Evolutionary conservation across 1,284 basidiomycete species (phyloP).

Genomic region (Pisolithus thermaeus): DNA sequence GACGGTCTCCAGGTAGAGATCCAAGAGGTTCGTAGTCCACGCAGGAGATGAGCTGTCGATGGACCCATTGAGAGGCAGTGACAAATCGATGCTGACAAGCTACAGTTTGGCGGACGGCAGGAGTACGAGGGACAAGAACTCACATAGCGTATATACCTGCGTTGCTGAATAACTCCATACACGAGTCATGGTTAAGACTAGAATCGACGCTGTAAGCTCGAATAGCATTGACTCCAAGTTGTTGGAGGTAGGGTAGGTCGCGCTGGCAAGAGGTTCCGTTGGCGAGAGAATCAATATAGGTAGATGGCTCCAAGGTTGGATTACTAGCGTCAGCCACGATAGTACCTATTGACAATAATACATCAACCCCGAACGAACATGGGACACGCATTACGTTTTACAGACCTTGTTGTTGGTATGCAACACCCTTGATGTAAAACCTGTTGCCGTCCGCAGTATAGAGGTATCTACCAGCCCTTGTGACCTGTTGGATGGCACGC

Average conservation of each 20-base stretch:
- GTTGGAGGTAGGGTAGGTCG: slow-evolving; percentile 72
- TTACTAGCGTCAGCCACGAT: slow-evolving; percentile 50
- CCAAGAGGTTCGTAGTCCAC: slow-evolving; percentile 81
- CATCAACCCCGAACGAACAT: neutral
- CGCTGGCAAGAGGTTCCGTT: slow-evolving; percentile 65
- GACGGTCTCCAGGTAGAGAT: slow-evolving; percentile 77
- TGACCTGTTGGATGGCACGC: slow-evolving; percentile 52
- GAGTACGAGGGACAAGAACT: slow-evolving; percentile 22
- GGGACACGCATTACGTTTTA: neutral
- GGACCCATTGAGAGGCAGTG: slow-evolving; percentile 80
- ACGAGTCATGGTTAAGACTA: slow-evolving; percentile 76
- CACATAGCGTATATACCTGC: slow-evolving; percentile 89
- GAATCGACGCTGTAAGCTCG: slow-evolving; percentile 85
- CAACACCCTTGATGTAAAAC: slow-evolving; percentile 90
- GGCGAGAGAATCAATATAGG: slow-evolving; percentile 73
- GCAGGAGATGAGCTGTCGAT: slow-evolving; percentile 72
- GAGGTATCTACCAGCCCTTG: slow-evolving; percentile 71
- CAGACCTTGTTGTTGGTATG: slow-evolving; percentile 83
- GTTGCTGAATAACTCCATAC: slow-evolving; percentile 72
- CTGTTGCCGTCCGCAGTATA: slow-evolving; percentile 67
- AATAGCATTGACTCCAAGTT: slow-evolving; percentile 68
- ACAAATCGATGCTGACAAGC: slow-evolving; percentile 66
- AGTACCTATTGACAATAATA: slow-evolving; percentile 34
- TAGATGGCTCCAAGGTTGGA: slow-evolving; percentile 74
- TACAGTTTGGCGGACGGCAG: neutral